Evolutionary conservation across 371 early-diverging fungal species (phyloP).

Genomic region (Apophysomyces trapeziformis): DNA sequence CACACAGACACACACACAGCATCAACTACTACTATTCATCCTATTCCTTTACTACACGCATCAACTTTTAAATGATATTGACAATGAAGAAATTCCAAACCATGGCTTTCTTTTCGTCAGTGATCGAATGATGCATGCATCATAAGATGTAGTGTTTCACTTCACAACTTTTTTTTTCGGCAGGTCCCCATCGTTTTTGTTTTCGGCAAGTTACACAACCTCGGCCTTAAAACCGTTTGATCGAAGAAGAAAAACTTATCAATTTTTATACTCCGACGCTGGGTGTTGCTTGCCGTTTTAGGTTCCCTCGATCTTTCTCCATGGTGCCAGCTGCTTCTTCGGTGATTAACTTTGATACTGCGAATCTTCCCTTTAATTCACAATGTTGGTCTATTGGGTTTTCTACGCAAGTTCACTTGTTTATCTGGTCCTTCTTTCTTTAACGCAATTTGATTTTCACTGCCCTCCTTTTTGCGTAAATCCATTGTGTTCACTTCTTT

Average conservation of each 20-base stretch:
- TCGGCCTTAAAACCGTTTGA: not conserved
- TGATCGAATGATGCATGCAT: constrained; percentile 5
- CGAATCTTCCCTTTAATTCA: not conserved
- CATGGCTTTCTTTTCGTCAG: constrained; percentile 5
- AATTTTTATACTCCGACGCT: not conserved
- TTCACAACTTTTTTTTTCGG: not conserved
- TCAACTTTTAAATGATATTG: constrained; percentile 5
- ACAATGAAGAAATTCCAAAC: constrained; percentile 6
- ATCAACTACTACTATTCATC: not conserved
- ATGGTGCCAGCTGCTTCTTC: no score
- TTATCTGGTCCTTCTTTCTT: no score
- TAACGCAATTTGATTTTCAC: no score
- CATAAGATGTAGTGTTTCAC: constrained; percentile 4
- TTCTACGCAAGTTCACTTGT: no score
- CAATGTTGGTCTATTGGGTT: not conserved
- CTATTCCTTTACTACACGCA: not conserved
- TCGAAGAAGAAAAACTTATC: not conserved
- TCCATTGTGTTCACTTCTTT: no score
- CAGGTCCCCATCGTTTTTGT: constrained; percentile 5
- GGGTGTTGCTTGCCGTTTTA: not conserved
- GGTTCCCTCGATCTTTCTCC: not conserved
- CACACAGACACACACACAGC: not conserved
- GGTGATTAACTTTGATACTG: no score
- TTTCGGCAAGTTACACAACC: constrained; percentile 4
- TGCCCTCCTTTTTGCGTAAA: no score